Base-by-base conservation (phyloP, 2,329 filamentous ascomycete genomes). In the Periconia digitata region DNA sequence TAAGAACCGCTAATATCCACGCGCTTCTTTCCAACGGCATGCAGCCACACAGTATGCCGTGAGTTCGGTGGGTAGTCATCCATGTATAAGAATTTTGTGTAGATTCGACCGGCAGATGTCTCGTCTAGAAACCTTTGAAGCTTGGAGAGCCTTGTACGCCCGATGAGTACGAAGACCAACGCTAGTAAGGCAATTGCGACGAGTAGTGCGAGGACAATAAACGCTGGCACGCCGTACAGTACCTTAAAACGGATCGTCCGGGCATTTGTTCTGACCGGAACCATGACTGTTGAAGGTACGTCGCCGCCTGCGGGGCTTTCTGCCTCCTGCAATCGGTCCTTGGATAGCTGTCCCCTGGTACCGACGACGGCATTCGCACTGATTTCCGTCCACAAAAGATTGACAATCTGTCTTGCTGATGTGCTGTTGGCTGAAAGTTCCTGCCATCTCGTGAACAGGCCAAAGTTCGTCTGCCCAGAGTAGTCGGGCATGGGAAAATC, bases 311-410 rank as follows among this genome's bases (percentile, higher is more conserved):
- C 51, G 20, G 23, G 44, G n/a, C n/a, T n/a, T n/a, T n/a, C n/a
- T 15, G 47, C 40, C 40, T 46, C 50, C 44, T 46, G 47, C 29
- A 39, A 36, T 8, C 49, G 39, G n/a, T 49, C 39, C 1, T 40
- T 40, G 3, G 43, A 37, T 17, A 46, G 41, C 15, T 55, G 44
- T 46, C 51, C 40, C 43, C 44, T 70, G 1, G 71, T 76, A 6
- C 76, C 75, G 0, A 76, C 65, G 0, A 76, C 69, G 1, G 71
- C 63, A n/a, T 72, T 74, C 1, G 75, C 70, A 1, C 69, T 66
- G 8, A 74, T 45, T 44, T 79, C 75, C 0, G 75, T 77, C 69
- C 72, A 78, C 5, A 77, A 64, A 0, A 75, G 58, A 49, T 76
- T 73, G 13, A 75, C 58, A 13, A 77, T 75, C 8, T 59, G 50